Base-by-base conservation (phyloP, 2,329 filamentous ascomycete genomes). In the Ophiostoma sp. region DNA sequence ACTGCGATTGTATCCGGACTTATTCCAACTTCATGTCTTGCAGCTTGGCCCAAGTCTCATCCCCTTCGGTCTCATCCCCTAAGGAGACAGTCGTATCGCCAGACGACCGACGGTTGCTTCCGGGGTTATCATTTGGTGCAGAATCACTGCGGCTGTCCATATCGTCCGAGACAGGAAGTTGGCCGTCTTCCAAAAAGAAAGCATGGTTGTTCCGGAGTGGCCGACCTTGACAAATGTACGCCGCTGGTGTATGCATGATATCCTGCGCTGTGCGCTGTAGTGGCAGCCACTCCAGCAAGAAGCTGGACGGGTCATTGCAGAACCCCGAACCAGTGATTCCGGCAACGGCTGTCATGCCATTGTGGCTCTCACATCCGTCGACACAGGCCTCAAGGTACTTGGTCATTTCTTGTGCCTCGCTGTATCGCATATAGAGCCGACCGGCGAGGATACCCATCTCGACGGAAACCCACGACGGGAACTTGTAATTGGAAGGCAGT, bases 391-490 rank as follows among this genome's bases (percentile, higher is more conserved):
- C 78, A 2, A 83, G 74, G 20, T 80, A 75, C 0, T 70, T 52
- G 13, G 75, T 75, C 3, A 85, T 72, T 0, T 72, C 60, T 1
- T 69, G 41, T 62, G 83, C 81, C 67, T 89, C 86, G 0, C 77
- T 72, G 74, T 79, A 86, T 0, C 83, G 79, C 70, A 89, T 83
- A 73, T 90, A 90, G 0, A 91, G 79, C 0, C 87, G 80, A 0
- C 88, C 89, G 0, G 86, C 80, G 66, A 89, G 80, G 4, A 90
- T 80, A 0, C 88, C 88, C 0, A 91, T 75, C 73, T 91, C 85
- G 0, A 86, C 80, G 0, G 76, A 79, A 0, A 90, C 77, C 85
- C 85, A 89, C 0, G 70, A 23, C 0, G 88, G 87, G 0, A 83
- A 76, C 1, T 73, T 65, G 78, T 81, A 83, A 0, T 73, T 67